A percentile compares a stretch with the other conserved stretches of the same genome.
Evolutionary conservation across 805 yeast species (phyloP).

Genomic region (Starmerella scarabaei): DNA sequence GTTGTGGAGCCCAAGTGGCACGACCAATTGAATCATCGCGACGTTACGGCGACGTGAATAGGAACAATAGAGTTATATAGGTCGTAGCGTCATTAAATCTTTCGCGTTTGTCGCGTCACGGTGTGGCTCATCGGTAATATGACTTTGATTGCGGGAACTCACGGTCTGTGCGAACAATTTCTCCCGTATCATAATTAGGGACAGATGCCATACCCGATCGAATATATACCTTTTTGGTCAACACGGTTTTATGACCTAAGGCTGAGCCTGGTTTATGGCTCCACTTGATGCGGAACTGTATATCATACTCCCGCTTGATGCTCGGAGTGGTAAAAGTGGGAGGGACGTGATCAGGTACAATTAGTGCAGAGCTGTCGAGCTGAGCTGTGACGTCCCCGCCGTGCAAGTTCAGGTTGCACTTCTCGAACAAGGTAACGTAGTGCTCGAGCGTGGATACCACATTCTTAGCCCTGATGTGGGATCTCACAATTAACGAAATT

Average conservation of each 20-base stretch:
- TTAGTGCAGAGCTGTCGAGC: conserved; percentile 25
- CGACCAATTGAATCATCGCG: conserved; percentile 15
- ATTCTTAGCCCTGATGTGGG: conserved; percentile 17
- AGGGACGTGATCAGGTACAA: conserved; percentile 36
- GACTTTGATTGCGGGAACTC: conserved; percentile 17
- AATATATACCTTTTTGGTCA: conserved; percentile 14
- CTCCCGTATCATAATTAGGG: conserved; percentile 22
- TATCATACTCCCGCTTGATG: conserved; percentile 34
- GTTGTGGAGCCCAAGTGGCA: conserved; percentile 32
- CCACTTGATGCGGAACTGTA: conserved; percentile 25
- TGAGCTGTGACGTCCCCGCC: conserved; percentile 21
- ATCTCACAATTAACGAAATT: conserved; percentile 6
- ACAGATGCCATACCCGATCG: conserved; percentile 20
- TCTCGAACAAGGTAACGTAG: conserved; percentile 1
- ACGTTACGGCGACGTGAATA: neutral
- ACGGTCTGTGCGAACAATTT: conserved; percentile 12
- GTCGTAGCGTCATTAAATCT: neutral
- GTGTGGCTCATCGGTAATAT: conserved; percentile 5
- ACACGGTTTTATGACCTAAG: conserved; percentile 15
- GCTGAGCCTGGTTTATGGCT: conserved; percentile 18
- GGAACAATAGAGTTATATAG: neutral
- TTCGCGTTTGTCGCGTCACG: no score
- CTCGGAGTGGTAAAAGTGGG: conserved; percentile 49
- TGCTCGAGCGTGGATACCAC: conserved; percentile 8
- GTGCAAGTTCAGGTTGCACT: conserved; percentile 4